These are phyloP conservation scores for Leishmania braziliensis DNA, from an alignment of 208 protist genomes.

Conservation along the genomic window DNA sequence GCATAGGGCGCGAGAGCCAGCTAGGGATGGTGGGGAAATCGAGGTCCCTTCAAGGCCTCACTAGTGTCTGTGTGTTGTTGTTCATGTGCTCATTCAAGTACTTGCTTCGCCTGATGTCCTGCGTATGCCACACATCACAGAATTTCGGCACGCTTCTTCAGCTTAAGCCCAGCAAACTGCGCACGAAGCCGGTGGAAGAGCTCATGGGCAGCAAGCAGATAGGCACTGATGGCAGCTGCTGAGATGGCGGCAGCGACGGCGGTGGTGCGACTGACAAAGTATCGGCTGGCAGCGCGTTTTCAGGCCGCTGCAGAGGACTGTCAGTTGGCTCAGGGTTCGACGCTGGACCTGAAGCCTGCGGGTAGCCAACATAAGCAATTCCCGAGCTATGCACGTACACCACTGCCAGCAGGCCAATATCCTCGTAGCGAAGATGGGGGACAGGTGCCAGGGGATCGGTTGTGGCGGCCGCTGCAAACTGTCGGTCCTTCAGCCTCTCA, in stretches of 20 bases:
- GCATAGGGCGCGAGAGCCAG: neutral
- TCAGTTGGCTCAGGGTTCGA: neutral
- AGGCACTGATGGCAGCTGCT: neutral
- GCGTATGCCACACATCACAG: neutral
- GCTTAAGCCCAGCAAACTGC: conserved; percentile 25
- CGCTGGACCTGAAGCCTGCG: neutral
- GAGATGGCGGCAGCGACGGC: neutral
- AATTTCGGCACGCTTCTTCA: neutral
- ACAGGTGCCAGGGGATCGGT: neutral
- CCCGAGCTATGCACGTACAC: conserved; percentile 65
- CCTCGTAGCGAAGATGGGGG: conserved; percentile 29
- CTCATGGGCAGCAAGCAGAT: conserved; percentile 27
- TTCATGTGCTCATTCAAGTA: neutral
- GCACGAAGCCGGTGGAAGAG: conserved; percentile 27
- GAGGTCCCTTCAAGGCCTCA: neutral
- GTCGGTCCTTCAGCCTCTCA: neutral
- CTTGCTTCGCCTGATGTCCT: neutral
- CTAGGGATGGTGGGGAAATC: neutral
- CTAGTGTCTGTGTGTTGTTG: neutral
- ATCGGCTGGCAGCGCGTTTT: neutral
- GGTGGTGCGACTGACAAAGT: neutral
- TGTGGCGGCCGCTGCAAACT: neutral
- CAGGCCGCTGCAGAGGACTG: neutral
- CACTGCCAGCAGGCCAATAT: conserved; percentile 56
- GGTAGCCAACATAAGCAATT: conserved; percentile 59